These are phyloP conservation scores for Candida oleophila DNA, from an alignment of 805 yeast genomes.

Conservation along the genomic window DNA sequence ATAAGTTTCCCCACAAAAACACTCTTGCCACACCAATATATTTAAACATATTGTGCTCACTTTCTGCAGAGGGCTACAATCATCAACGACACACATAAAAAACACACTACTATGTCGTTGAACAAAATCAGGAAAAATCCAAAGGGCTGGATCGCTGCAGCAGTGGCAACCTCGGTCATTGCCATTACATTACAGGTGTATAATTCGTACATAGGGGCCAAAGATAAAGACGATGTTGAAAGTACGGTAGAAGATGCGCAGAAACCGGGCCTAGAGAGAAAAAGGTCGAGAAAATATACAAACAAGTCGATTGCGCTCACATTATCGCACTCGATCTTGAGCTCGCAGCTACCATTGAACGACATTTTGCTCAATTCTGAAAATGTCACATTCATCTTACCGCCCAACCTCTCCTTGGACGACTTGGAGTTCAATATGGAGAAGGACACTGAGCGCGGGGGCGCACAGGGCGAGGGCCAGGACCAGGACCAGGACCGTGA, in stretches of 20 bases:
- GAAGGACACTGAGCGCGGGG: constrained; percentile 2
- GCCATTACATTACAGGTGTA: constrained; percentile 35
- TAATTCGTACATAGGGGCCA: constrained; percentile 12
- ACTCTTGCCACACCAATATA: not conserved
- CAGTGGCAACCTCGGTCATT: constrained; percentile 34
- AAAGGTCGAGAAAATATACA: constrained; percentile 16
- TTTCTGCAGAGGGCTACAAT: too few relatives aligned
- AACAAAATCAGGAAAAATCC: constrained; percentile 22
- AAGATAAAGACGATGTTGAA: constrained; percentile 6
- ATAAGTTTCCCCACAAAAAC: not conserved
- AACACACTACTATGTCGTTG: not conserved
- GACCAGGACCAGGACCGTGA: too few relatives aligned
- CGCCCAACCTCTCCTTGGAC: constrained; percentile 41
- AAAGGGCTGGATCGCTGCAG: constrained; percentile 28
- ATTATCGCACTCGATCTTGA: constrained; percentile 40
- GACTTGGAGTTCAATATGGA: constrained; percentile 28
- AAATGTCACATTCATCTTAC: constrained; percentile 43
- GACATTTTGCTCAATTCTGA: constrained; percentile 37
- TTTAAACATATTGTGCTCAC: too few relatives aligned
- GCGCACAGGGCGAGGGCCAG: not conserved
- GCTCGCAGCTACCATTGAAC: constrained; percentile 34
- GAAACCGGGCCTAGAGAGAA: constrained; percentile 3
- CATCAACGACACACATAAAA: not conserved
- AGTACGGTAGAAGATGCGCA: not conserved
- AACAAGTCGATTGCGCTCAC: constrained; percentile 41